phyloP scores from a whole-genome alignment of 2,329 filamentous ascomycete genomes.

The Orbilia javanica region DNA sequence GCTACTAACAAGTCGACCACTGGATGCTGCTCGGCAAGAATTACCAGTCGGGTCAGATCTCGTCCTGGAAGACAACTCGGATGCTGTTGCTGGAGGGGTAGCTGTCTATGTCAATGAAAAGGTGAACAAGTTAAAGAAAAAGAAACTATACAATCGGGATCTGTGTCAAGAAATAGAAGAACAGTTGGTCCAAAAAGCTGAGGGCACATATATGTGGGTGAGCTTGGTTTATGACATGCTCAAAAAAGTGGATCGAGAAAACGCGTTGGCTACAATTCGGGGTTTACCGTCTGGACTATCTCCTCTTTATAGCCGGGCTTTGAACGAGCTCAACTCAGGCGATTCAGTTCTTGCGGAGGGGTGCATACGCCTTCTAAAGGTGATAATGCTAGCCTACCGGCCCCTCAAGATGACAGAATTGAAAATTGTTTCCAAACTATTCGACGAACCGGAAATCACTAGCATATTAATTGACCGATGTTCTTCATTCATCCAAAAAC shows the following conservation, averaged over 20 bases:
- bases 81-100: too few species aligned
- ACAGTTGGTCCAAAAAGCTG: conserved; percentile 56
- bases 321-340: conserved; percentile 59
- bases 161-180: too few species aligned
- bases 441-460: background rate
- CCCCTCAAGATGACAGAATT: conserved; percentile 62
- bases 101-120: too few species aligned
- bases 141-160: background rate
- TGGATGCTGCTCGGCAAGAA: conserved; percentile 60
- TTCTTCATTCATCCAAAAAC: conserved; percentile 62
- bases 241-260: conserved; percentile 44
- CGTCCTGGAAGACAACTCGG: too few species aligned
- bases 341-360: conserved; percentile 49
- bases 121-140: too few species aligned
- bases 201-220: conserved; percentile 63
- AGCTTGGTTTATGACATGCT: conserved; percentile 62
- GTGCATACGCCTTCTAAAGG: conserved; percentile 61
- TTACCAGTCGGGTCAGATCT: conserved; percentile 45
- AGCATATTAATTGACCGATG: conserved; percentile 60
- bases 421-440: conserved; percentile 59
- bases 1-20: conserved; percentile 63
- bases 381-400: conserved; percentile 62
- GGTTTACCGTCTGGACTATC: conserved; percentile 60
- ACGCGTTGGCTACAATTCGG: conserved; percentile 58
- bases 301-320: conserved; percentile 60